Percentiles rank a stretch among this genome's conserved stretches.
Conservation (phyloP, 2,329 filamentous ascomycete genomes). For the Verticillium nonalfalfae region DNA sequence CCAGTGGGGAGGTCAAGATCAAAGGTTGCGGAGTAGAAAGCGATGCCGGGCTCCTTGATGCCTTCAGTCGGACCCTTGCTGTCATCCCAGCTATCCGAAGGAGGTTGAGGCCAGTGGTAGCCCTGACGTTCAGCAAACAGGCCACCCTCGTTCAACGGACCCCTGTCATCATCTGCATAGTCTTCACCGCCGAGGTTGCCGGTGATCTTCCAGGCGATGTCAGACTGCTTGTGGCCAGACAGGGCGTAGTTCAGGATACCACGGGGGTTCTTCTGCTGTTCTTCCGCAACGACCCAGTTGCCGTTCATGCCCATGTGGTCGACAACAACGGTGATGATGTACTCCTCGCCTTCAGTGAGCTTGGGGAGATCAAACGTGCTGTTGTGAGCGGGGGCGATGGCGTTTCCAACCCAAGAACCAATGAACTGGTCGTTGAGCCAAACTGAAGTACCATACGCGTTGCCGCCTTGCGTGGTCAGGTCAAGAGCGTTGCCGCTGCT, state of each 20-base stretch:
- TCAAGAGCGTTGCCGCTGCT: slow-evolving; percentile 29
- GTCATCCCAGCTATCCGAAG: slow-evolving; percentile 33
- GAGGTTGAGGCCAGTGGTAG: slow-evolving; percentile 45
- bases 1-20: slow-evolving; percentile 41
- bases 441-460: slow-evolving; percentile 55
- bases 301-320: slow-evolving; percentile 66
- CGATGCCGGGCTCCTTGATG: slow-evolving; percentile 40
- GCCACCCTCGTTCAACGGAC: slow-evolving; percentile 56
- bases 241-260: slow-evolving; percentile 53
- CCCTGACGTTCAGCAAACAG: slow-evolving; percentile 50
- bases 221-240: slow-evolving; percentile 33
- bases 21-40: slow-evolving; percentile 48
- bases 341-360: slow-evolving; percentile 40
- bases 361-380: slow-evolving; percentile 47
- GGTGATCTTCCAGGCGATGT: slow-evolving; percentile 53
- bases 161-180: slow-evolving; percentile 47
- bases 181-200: slow-evolving; percentile 55
- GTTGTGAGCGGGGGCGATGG: slow-evolving; percentile 39
- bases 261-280: slow-evolving; percentile 51
- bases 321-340: slow-evolving; percentile 59
- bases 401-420: slow-evolving; percentile 54
- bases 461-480: slow-evolving; percentile 55
- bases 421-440: slow-evolving; percentile 56
- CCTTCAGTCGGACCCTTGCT: slow-evolving; percentile 25
- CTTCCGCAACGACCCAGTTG: slow-evolving; percentile 48